Evolutionary conservation across 768 basidiomycete genomes (phyloP).

Genomic region (Boletales sp.): DNA sequence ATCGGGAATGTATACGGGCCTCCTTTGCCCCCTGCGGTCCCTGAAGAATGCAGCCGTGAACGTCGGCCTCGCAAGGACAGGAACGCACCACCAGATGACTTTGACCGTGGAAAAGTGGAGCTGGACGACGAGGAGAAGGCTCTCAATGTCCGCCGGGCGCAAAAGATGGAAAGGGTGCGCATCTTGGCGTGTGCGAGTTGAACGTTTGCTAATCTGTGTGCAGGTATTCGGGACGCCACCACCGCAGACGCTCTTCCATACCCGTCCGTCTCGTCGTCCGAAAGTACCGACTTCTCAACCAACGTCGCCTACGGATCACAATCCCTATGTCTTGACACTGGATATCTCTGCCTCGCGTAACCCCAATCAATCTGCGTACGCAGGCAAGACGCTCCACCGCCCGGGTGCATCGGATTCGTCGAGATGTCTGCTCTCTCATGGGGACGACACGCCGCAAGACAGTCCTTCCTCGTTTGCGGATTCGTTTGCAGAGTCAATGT

Average conservation of each 20-base stretch:
- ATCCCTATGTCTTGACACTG: slow-evolving; percentile 17
- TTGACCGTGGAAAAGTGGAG: slow-evolving; percentile 66
- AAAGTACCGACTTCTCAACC: slow-evolving; percentile 25
- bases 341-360: slow-evolving; percentile 33
- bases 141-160: slow-evolving; percentile 71
- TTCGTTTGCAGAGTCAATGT: slow-evolving; percentile 14
- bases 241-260: slow-evolving; percentile 75
- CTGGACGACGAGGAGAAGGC: slow-evolving; percentile 73
- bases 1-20: slow-evolving; percentile 41
- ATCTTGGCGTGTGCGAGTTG: neutral
- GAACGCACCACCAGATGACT: slow-evolving; percentile 44
- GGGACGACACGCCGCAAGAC: slow-evolving; percentile 10
- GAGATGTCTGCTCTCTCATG: slow-evolving; percentile 43
- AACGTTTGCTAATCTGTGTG: slow-evolving; percentile 1
- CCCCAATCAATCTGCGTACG: slow-evolving; percentile 49
- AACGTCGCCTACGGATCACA: slow-evolving; percentile 14
- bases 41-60: slow-evolving; percentile 32
- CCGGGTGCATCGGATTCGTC: slow-evolving; percentile 67
- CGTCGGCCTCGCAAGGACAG: slow-evolving; percentile 48
- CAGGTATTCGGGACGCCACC: slow-evolving; percentile 83
- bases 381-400: slow-evolving; percentile 42
- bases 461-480: slow-evolving; percentile 20
- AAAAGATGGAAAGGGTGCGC: slow-evolving; percentile 84
- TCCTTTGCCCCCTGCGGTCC: slow-evolving; percentile 29
- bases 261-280: slow-evolving; percentile 48